A percentile compares a stretch with the other conserved stretches of the same genome.
Evolutionary conservation across 352 stramenopile genomes (phyloP).

Genomic region (Pythium plurisporium): DNA sequence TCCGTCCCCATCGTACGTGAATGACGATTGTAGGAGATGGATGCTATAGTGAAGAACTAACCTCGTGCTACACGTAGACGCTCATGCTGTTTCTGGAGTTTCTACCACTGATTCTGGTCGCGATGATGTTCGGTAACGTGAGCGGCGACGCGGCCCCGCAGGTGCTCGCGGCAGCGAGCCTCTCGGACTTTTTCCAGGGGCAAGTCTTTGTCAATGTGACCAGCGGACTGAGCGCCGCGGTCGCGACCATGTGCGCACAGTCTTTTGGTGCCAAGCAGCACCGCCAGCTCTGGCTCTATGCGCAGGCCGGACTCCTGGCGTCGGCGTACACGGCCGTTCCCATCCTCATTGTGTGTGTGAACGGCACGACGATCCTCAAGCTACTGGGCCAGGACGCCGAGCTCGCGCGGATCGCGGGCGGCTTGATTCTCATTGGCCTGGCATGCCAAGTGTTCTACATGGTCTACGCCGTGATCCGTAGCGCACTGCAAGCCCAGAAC

Average conservation of each 20-base stretch:
- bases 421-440: conserved; percentile 23
- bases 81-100: conserved; percentile 43
- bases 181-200: conserved; percentile 46
- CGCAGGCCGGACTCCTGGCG: conserved; percentile 43
- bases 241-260: conserved; percentile 61
- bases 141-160: conserved; percentile 34
- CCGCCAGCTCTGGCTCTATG: conserved; percentile 53
- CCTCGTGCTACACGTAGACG: too few species aligned
- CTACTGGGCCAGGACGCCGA: conserved; percentile 12
- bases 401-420: conserved; percentile 25
- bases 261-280: conserved; percentile 48
- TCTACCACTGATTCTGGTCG: conserved; percentile 38
- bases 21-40: too few species aligned
- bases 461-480: conserved; percentile 24
- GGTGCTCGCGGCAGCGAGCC: conserved; percentile 47
- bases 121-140: conserved; percentile 61
- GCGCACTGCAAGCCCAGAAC: conserved; percentile 39
- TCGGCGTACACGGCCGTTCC: conserved; percentile 32
- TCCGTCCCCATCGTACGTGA: conserved; percentile 17
- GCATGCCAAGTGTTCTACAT: not conserved
- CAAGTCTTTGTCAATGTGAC: conserved; percentile 41
- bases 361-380: conserved; percentile 36
- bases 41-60: too few species aligned
- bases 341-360: conserved; percentile 31
- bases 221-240: conserved; percentile 44